Evolutionary conservation across 495 filamentous ascomycete species (phyloP), one percentile per base, ranked within the genome.

Genomic region (Penicillium atrosanguineum): DNA sequence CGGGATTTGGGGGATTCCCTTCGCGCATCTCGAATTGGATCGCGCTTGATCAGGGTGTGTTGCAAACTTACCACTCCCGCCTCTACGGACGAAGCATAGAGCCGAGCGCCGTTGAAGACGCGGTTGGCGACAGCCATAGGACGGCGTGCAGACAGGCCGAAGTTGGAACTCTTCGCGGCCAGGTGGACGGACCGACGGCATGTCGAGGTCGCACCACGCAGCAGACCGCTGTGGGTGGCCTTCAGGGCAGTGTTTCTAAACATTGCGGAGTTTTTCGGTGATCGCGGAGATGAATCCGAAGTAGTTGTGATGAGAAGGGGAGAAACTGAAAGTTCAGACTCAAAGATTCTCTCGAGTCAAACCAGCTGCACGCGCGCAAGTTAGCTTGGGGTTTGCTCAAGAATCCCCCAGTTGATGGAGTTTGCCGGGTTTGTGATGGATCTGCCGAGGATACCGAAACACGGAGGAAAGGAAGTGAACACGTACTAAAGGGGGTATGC

Each of bases 71-170:
- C 70, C 66, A 71, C 68, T 57, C 72, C 72, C 49, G 55, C 48
- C 65, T 81, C 79, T 6, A 77, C 79, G 46, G 83, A 70, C 28
- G 79, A 63, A 21, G 84, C 84, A 79, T 87, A 87, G 45, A 62
- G 59, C 50, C 77, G 76, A 59, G 63, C 60, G 44, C 59, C 60
- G 53, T 70, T 67, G 47, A 64, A 67, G 46, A 61, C 55, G 44
- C 69, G 69, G 46, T 71, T 71, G 52, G 74, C 73, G 44, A 74
- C 54, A 44, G 72, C 68, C 46, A 76, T 67, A 68, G 70, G 68
- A 41, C 69, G 68, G 38, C 74, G 53, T 54, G 70, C 62, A 69
- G 70, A 73, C 59, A 75, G 60, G 62, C 66, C 67, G 55, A 78
- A 69, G 63, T 64, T 72, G 52, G 78, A 77, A 63, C 64, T 74